Conservation (phyloP, 2,329 filamentous ascomycete species). For the Alternaria ventricosa region DNA sequence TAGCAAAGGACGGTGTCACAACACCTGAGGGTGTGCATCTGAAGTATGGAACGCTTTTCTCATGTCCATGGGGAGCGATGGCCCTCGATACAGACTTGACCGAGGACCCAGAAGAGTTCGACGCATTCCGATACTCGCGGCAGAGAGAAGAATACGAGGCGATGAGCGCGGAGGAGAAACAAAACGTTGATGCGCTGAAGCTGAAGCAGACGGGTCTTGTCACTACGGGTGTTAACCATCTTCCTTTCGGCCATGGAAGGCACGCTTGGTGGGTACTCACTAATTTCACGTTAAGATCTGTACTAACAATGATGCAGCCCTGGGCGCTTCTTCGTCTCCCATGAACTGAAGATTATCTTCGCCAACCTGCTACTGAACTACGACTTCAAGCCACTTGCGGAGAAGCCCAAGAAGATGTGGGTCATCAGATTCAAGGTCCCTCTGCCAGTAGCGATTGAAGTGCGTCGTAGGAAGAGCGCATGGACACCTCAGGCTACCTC, state of each 20-base stretch:
- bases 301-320: constrained; percentile 32
- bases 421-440: constrained; percentile 18
- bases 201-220: constrained; percentile 59
- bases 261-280: constrained; percentile 49
- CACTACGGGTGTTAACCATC: constrained; percentile 58
- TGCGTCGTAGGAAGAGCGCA: constrained; percentile 11
- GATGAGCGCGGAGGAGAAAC: constrained; percentile 25
- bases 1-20: constrained; percentile 76
- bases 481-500: constrained; percentile 10
- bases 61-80: constrained; percentile 25
- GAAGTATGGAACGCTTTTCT: constrained; percentile 22
- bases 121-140: constrained; percentile 35
- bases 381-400: constrained; percentile 38
- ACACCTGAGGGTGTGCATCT: constrained; percentile 69
- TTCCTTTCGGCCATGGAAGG: constrained; percentile 65
- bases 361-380: constrained; percentile 48
- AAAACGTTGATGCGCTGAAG: constrained; percentile 21
- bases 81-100: constrained; percentile 26
- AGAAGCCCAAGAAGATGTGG: constrained; percentile 31
- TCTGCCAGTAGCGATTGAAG: constrained; percentile 10
- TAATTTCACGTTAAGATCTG: constrained; percentile 28
- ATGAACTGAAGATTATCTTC: constrained; percentile 49
- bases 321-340: constrained; percentile 47
- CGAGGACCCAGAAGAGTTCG: constrained; percentile 21
- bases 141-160: constrained; percentile 27